Base-by-base conservation (phyloP, 352 stramenopile species). In the Globisporangium ultimum region DNA sequence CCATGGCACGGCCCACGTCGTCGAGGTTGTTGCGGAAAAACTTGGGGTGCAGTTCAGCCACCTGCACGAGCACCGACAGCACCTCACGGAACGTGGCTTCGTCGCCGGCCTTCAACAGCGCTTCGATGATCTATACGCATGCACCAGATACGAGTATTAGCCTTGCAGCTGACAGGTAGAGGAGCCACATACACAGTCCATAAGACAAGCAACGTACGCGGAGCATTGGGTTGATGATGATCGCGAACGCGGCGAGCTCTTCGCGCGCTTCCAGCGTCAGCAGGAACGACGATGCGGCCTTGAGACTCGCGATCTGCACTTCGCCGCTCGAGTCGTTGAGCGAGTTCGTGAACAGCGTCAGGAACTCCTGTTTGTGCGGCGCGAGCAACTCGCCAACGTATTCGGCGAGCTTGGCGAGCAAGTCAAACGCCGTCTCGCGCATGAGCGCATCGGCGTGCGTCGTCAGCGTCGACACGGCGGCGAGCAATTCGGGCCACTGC, bases 1-100 rank as follows among this genome's bases (percentile, higher is more conserved):
- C 74, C 82, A 95, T 93, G 22, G 82, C 86, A 43, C 80, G 80
- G 20, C 72, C 76, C 34, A 91, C 74, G 50, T 87, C 76, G 55
- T 90, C 81, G 53, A 93, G 64, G 49, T 78, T 64, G 50, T 72
- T 70, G 65, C 80, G 77, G 68, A 95, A 92, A 68, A 95, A 92
- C 57, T 84, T 89, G 17, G 86, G 82, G 63, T 95, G 86, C 48
- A 87, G 67, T 55, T 90, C 86, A 0, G 83, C 78, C 9, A 95
- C 70, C 67, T 89, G 78, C 52, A 95, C 72, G 34, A 95, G 74
- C 53, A 74, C 67, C 18, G 80, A 78, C 14, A 95, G 68, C 42
- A 93, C 76, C 38, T 91, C 82, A 43, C 86, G 84, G 57, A 92
- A 83, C 11, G 68, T 75, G 1, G 70, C 60, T 53, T 95, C 84